These are phyloP conservation scores for Kurtzmaniella cleridarum DNA, from an alignment of 805 yeast species.

Conservation along the genomic window DNA sequence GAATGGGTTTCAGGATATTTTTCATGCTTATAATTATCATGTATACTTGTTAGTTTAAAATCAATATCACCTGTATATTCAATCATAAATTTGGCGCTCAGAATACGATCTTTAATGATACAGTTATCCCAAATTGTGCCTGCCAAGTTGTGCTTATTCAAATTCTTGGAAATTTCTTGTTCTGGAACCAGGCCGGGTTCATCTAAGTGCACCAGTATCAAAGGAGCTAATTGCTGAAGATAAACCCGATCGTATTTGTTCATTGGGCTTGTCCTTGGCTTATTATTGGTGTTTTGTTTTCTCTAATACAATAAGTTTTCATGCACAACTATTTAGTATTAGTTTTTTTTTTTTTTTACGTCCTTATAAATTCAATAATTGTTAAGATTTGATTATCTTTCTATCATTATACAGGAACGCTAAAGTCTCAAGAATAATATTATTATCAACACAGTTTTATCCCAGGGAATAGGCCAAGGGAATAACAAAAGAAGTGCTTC, in stretches of 20 bases:
- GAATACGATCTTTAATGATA: constrained; percentile 30
- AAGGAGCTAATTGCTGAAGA: constrained; percentile 34
- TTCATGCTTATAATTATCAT: not conserved
- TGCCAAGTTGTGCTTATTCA: constrained; percentile 14
- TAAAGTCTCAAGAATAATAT: not conserved
- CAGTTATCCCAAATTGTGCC: constrained; percentile 32
- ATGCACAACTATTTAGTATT: not conserved
- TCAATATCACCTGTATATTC: constrained; percentile 7
- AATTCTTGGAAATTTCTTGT: constrained; percentile 5
- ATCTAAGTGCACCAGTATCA: constrained; percentile 12
- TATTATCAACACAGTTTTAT: too few species aligned
- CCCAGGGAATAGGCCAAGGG: too few species aligned
- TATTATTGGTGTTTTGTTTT: too few species aligned
- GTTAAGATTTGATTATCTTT: too few species aligned
- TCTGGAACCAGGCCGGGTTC: not conserved
- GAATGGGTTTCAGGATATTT: constrained; percentile 17
- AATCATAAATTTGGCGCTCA: constrained; percentile 27
- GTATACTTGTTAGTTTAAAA: not conserved
- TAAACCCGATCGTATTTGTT: constrained; percentile 23
- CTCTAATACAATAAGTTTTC: too few species aligned
- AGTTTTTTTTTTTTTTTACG: too few species aligned
- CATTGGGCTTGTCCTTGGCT: constrained; percentile 14
- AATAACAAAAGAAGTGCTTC: too few species aligned
- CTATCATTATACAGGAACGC: too few species aligned
- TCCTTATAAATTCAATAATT: too few species aligned